phyloP scores from a whole-genome alignment of 352 stramenopile genomes.

The Globisporangium emineosum region DNA sequence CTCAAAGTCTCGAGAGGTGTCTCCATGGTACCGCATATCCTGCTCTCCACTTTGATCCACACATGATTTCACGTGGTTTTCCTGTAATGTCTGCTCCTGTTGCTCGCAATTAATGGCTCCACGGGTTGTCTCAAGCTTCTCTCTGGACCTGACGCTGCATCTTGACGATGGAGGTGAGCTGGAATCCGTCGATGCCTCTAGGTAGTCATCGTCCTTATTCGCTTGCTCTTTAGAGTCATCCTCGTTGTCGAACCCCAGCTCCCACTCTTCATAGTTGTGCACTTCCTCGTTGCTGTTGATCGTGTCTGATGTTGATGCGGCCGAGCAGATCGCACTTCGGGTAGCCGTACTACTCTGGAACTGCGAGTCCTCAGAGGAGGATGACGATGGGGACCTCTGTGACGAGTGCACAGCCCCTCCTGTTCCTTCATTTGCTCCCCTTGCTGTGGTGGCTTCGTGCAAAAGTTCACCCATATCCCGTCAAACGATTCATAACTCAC shows the following conservation, averaged over 20 bases:
- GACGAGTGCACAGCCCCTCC: neutral
- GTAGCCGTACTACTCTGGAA: neutral
- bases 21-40: neutral
- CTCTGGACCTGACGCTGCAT: neutral
- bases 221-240: neutral
- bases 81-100: neutral
- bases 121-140: neutral
- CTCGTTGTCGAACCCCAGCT: slow-evolving; percentile 17
- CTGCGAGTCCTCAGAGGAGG: neutral
- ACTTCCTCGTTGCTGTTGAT: slow-evolving; percentile 39
- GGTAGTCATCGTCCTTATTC: neutral
- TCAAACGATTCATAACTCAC: slow-evolving; percentile 9
- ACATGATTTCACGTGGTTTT: neutral
- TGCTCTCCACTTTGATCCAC: neutral
- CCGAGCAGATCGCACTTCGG: slow-evolving; percentile 21
- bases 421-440: neutral
- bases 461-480: slow-evolving; percentile 2
- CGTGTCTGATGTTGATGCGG: slow-evolving; percentile 32
- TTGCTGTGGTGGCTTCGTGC: neutral
- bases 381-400: neutral
- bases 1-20: neutral
- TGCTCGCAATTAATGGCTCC: neutral
- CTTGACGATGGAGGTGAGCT: neutral
- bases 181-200: neutral
- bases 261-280: slow-evolving; percentile 37